These are phyloP conservation scores for Cavenderia fasciculata DNA, from an alignment of 78 protist species.

Conservation along the genomic window DNA sequence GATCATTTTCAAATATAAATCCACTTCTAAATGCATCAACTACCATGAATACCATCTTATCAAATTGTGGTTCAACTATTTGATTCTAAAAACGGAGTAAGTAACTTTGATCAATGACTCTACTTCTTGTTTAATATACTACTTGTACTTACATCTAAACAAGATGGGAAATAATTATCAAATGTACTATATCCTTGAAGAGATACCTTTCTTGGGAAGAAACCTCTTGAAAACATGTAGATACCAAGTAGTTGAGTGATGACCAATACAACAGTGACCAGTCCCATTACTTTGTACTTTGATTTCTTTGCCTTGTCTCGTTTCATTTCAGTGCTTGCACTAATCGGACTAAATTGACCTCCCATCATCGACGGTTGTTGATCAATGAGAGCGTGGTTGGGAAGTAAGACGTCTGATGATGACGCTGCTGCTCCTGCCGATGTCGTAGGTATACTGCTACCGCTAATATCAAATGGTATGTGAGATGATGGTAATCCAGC, in stretches of 20 bases:
- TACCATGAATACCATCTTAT: constrained; percentile 84
- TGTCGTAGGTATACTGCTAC: no score
- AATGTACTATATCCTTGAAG: constrained; percentile 44
- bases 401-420: no score
- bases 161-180: constrained; percentile 27
- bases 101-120: no score
- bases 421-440: no score
- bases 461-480: no score
- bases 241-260: constrained; percentile 54
- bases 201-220: constrained; percentile 54
- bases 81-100: no score
- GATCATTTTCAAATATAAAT: constrained; percentile 73
- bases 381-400: no score
- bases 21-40: constrained; percentile 92
- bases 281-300: constrained; percentile 3
- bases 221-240: constrained; percentile 62
- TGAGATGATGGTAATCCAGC: no score
- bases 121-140: no score
- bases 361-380: no score
- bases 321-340: background rate
- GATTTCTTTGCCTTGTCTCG: background rate
- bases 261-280: constrained; percentile 19
- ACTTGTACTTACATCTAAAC: no score
- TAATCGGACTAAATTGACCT: no score
- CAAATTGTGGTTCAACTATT: constrained; percentile 67